Conservation (phyloP, 176 grass and related monocot genomes). For the Aegilops tauschii region DNA sequence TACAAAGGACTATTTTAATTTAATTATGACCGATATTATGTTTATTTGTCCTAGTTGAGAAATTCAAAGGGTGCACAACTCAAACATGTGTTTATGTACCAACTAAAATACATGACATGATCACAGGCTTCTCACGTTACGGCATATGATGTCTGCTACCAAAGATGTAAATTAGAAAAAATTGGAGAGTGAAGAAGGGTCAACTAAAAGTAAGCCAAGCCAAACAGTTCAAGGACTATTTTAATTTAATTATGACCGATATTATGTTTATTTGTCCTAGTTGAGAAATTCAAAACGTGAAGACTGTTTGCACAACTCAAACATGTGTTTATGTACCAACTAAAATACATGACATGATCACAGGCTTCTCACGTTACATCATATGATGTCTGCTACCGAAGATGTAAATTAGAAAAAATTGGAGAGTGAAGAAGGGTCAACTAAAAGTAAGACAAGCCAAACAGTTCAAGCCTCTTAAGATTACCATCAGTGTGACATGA, state of each 20-base stretch:
- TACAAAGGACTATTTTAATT: background rate
- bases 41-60: background rate
- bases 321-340: background rate
- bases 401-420: background rate
- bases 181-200: background rate
- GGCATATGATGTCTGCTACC: conserved; percentile 1
- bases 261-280: background rate
- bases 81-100: background rate
- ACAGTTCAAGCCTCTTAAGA: background rate
- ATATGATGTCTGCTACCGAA: conserved; percentile 6
- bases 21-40: background rate
- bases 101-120: background rate
- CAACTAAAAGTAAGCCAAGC: background rate
- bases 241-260: background rate
- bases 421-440: background rate
- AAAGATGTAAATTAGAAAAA: background rate
- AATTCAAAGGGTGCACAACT: background rate
- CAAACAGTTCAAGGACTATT: background rate
- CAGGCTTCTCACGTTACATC: background rate
- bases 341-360: background rate
- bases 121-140: background rate
- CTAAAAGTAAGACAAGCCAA: background rate
- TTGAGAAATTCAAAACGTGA: background rate
- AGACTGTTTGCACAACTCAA: background rate
- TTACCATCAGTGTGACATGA: conserved; percentile 1